phyloP scores from a whole-genome alignment of 371 early-diverging fungal genomes.

The Amoeboaphelidium protococcarum region DNA sequence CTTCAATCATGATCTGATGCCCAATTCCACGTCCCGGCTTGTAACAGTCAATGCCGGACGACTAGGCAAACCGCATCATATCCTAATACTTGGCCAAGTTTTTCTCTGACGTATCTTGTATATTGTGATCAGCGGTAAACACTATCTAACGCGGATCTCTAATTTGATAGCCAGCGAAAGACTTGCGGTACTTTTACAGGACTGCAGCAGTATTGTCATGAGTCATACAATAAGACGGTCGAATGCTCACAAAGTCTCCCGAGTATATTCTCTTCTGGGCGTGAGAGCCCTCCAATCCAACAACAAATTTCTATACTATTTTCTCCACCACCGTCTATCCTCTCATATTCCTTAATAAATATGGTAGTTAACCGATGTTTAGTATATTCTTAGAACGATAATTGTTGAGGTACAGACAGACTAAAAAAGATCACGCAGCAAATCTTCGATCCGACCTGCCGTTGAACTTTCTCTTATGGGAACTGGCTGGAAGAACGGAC shows the following conservation, averaged over 20 bases:
- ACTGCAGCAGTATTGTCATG: constrained; percentile 92
- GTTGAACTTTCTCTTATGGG: no score
- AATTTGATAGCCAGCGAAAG: not conserved
- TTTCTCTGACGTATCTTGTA: constrained; percentile 69
- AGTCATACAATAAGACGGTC: constrained; percentile 68
- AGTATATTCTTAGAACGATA: no score
- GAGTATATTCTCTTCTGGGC: constrained; percentile 40
- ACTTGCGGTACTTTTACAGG: constrained; percentile 37
- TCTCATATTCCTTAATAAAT: not conserved
- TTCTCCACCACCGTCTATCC: constrained; percentile 65
- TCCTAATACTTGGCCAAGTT: constrained; percentile 55
- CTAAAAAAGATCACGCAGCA: no score
- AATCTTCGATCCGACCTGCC: no score
- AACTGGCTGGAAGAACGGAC: no score
- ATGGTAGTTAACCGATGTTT: not conserved
- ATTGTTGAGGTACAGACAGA: no score
- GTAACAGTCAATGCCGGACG: constrained; percentile 68
- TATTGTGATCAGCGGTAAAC: constrained; percentile 86
- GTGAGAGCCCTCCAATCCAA: constrained; percentile 29
- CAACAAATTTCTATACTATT: constrained; percentile 64
- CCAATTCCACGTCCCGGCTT: constrained; percentile 90
- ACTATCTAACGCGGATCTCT: constrained; percentile 42
- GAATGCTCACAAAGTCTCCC: constrained; percentile 75
- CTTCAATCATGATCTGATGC: constrained; percentile 85
- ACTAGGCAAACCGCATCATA: constrained; percentile 51